phyloP scores from a whole-genome alignment of 805 yeast genomes.

The Scheffersomyces ergatensis region DNA sequence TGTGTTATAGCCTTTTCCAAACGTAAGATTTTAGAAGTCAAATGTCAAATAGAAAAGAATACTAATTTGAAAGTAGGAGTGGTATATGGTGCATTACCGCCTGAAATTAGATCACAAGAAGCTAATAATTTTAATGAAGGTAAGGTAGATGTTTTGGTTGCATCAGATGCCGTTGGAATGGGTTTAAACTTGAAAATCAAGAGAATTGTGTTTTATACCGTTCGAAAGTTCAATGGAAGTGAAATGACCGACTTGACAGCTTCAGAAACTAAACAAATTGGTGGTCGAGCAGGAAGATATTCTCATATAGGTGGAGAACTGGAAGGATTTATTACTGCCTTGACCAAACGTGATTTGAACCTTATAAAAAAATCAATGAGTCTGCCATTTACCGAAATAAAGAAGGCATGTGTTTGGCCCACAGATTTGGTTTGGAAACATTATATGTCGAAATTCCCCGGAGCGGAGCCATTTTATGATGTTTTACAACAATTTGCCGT shows the following conservation, averaged over 20 bases:
- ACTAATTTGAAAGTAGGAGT: slow-evolving; percentile 77
- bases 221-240: slow-evolving; percentile 69
- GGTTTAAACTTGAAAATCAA: slow-evolving; percentile 86
- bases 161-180: slow-evolving; percentile 98
- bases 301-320: slow-evolving; percentile 30
- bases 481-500: slow-evolving; percentile 49
- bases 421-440: slow-evolving; percentile 67
- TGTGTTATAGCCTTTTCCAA: slow-evolving; percentile 88
- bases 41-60: slow-evolving; percentile 62
- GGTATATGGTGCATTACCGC: slow-evolving; percentile 93
- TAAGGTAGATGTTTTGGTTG: slow-evolving; percentile 77
- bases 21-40: slow-evolving; percentile 62
- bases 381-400: slow-evolving; percentile 49
- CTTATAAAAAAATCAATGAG: slow-evolving; percentile 47
- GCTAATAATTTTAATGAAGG: slow-evolving; percentile 80
- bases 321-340: slow-evolving; percentile 55
- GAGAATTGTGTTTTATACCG: slow-evolving; percentile 71
- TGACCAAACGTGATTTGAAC: slow-evolving; percentile 40
- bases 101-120: slow-evolving; percentile 86
- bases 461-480: slow-evolving; percentile 42
- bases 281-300: slow-evolving; percentile 93
- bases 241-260: slow-evolving; percentile 45
- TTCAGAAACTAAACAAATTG: slow-evolving; percentile 85
- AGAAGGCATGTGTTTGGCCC: slow-evolving; percentile 77
- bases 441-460: slow-evolving; percentile 60